Evolutionary conservation across 345 rosid species (phyloP).

Genomic region (Sisymbrium irio): DNA sequence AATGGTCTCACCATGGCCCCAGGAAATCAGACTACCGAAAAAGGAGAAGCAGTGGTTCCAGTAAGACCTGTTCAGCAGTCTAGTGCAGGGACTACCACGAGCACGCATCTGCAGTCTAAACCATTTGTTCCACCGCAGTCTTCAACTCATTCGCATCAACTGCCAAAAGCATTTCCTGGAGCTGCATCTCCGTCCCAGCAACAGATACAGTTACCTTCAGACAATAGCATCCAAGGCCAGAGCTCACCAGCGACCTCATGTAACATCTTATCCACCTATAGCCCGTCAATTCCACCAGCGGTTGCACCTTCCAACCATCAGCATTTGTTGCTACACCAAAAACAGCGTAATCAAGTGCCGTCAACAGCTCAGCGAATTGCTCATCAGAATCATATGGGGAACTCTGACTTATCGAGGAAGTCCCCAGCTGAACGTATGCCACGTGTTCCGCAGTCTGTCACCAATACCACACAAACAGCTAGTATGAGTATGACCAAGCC

Average conservation of each 20-base stretch:
- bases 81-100: conserved; percentile 52
- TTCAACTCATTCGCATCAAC: conserved; percentile 56
- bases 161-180: conserved; percentile 54
- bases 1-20: conserved; percentile 62
- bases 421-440: conserved; percentile 54
- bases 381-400: conserved; percentile 55
- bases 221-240: conserved; percentile 58
- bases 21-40: conserved; percentile 63
- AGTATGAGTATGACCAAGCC: conserved; percentile 34
- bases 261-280: conserved; percentile 41
- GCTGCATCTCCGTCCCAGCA: conserved; percentile 48
- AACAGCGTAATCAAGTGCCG: conserved; percentile 61
- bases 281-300: conserved; percentile 50
- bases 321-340: conserved; percentile 49
- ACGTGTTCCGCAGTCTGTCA: conserved; percentile 47
- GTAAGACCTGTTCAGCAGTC: conserved; percentile 65
- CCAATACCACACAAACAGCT: conserved; percentile 41
- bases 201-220: conserved; percentile 65
- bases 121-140: conserved; percentile 52
- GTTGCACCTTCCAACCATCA: conserved; percentile 39
- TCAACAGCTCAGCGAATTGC: conserved; percentile 55
- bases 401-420: conserved; percentile 48
- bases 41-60: conserved; percentile 61
- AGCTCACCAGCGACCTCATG: conserved; percentile 46
- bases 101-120: conserved; percentile 61